phyloP scores from a whole-genome alignment of 2,329 filamentous ascomycete species.

The Fusarium temperatum region DNA sequence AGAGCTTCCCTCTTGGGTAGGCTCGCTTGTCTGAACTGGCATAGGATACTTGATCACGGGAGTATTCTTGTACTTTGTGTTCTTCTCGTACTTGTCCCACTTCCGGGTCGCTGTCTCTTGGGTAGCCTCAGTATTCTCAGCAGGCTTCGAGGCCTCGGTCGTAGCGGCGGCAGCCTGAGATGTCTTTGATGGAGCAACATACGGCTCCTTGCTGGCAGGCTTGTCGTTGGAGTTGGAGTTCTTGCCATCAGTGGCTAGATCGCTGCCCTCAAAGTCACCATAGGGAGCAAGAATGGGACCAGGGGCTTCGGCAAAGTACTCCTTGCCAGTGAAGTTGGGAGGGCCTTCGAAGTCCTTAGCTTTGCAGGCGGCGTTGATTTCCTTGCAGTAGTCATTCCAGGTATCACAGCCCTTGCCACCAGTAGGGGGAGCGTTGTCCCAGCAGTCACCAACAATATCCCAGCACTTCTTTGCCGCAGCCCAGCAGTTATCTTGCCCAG shows the following conservation, averaged over 20 bases:
- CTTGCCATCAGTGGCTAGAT: conserved; percentile 18
- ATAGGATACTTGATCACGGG: conserved; percentile 1
- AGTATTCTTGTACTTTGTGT: conserved; percentile 19
- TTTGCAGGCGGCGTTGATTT: conserved; percentile 55
- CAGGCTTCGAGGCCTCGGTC: conserved; percentile 4
- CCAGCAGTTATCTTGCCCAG: conserved; percentile 68
- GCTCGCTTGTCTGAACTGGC: conserved; percentile 27
- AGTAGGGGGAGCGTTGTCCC: conserved; percentile 64
- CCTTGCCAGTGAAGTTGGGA: conserved; percentile 52
- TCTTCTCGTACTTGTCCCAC: conserved; percentile 3
- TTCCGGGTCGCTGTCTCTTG: conserved; percentile 17
- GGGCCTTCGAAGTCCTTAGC: conserved; percentile 57
- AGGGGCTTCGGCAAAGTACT: conserved; percentile 44
- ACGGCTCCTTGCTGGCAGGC: neutral
- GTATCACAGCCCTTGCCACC: conserved; percentile 67
- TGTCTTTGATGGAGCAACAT: conserved; percentile 7
- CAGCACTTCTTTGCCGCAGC: conserved; percentile 64
- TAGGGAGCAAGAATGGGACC: conserved; percentile 48
- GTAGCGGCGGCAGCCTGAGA: conserved; percentile 10
- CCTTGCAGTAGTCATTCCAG: conserved; percentile 70
- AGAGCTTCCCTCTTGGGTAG: conserved; percentile 5
- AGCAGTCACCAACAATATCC: conserved; percentile 68
- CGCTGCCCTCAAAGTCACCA: conserved; percentile 34
- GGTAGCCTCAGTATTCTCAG: neutral
- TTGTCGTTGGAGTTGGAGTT: conserved; percentile 18